Base-by-base conservation (phyloP, 2,329 filamentous ascomycete genomes). In the Onygenales sp. region DNA sequence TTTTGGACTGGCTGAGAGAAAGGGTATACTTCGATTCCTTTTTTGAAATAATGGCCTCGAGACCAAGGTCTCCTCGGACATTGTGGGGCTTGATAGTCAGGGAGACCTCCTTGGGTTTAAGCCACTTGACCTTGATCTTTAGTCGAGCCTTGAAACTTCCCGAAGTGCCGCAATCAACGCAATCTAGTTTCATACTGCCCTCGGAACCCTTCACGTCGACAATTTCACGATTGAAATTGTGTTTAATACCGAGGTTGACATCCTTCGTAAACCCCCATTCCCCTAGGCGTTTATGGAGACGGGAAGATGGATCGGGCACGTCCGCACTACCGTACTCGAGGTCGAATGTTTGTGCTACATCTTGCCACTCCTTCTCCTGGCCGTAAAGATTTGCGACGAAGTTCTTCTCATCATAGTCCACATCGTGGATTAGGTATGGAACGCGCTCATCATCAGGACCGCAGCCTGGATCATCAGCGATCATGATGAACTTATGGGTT, bases 401-500 rank as follows among this genome's bases (percentile, higher is more conserved):
- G 13, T 49, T 49, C 17, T 53, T 31, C 11, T 53, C 51, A 31
- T 53, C 51, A 34, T 53, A 53, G 27, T 53, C 45, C 43, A 34
- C 45, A 34, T 48, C 34, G 27, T 53, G 27, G 31, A 53, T 53
- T 9, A 39, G 17, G 32, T 49, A 53, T 21, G 51, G 51, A 7
- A 42, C 43, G 10, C 51, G 44, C n/a, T 53, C 51, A 5, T 39
- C 44, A 33, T 43, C 44, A 31, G 34, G 51, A 10, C 42, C 51
- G 34, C 51, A 53, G 43, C 51, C 44, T 21, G 51, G 51, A 40
- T 49, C 43, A 31, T 53, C 51, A 10, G 51, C 51, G 36, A 53
- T 34, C 14, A 53, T 8, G 33, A 53, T 49, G 37, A 53, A 53
- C n/a, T 40, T 48, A 34, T 49, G 51, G 32, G 43, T 49, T 17